phyloP scores from a whole-genome alignment of 768 basidiomycete genomes.

The Leccinum aurantiacum region DNA sequence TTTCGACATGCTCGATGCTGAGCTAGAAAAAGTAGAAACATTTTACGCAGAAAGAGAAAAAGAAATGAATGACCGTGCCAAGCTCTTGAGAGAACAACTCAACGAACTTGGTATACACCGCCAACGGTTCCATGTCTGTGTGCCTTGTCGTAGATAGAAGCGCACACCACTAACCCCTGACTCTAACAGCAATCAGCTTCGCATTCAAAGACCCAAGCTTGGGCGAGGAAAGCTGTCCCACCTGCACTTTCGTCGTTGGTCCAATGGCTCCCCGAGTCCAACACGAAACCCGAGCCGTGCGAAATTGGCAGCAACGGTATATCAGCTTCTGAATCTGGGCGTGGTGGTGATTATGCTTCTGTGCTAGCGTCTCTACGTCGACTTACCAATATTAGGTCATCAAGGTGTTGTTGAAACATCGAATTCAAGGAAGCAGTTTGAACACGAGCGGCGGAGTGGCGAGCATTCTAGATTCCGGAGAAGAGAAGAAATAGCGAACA shows the following conservation, averaged over 20 bases:
- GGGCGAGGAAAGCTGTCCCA: conserved; percentile 10
- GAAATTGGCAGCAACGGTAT: background rate
- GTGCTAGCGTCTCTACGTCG: too few species aligned
- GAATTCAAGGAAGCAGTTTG: background rate
- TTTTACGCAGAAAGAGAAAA: conserved; percentile 78
- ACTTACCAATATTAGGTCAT: background rate
- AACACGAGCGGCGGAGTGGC: background rate
- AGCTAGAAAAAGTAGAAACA: conserved; percentile 81
- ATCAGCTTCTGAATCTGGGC: conserved; percentile 20
- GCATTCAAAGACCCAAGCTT: conserved; percentile 1
- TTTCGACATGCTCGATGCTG: conserved; percentile 69
- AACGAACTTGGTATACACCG: conserved; percentile 71
- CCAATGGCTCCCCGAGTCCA: background rate
- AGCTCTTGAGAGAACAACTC: conserved; percentile 63
- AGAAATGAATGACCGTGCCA: conserved; percentile 51
- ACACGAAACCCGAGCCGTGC: background rate
- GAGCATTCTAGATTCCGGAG: background rate
- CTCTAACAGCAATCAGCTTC: conserved; percentile 12
- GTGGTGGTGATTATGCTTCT: conserved; percentile 7
- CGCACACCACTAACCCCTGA: background rate
- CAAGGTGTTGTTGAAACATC: background rate
- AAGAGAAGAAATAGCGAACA: background rate
- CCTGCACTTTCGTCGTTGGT: conserved; percentile 5
- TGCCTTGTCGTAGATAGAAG: background rate
- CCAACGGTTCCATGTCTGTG: conserved; percentile 53